These are phyloP conservation scores for Dendrocalamus sinicus DNA, from an alignment of 176 grass and related monocot genomes.

Conservation along the genomic window DNA sequence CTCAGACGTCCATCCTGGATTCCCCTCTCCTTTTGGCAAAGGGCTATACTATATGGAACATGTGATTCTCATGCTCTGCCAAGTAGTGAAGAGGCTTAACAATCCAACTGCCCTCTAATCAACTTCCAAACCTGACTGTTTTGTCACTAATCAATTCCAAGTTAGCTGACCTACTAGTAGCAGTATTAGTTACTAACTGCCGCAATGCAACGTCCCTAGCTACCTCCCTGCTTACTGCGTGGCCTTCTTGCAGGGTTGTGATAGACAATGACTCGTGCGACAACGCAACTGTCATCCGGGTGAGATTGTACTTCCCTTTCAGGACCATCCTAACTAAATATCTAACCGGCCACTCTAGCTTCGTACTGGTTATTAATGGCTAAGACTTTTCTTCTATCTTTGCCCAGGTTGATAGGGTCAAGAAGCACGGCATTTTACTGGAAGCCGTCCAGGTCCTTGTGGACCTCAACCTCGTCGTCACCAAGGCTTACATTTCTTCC, in stretches of 20 bases:
- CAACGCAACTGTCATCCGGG: conserved; percentile 54
- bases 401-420: conserved; percentile 52
- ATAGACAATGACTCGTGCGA: conserved; percentile 63
- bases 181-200: not conserved
- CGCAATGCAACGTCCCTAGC: not conserved
- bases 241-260: conserved; percentile 46
- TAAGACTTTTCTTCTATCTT: not conserved
- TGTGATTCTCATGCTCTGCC: conserved; percentile 27
- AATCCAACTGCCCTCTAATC: not conserved
- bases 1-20: conserved; percentile 17
- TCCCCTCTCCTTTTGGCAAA: conserved; percentile 33
- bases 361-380: not conserved
- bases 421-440: conserved; percentile 55
- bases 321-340: not conserved
- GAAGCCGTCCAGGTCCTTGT: conserved; percentile 58
- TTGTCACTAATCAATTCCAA: not conserved
- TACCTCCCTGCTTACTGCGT: not conserved
- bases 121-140: not conserved
- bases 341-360: not conserved
- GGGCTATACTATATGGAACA: not conserved
- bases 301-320: conserved; percentile 34
- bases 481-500: conserved; percentile 60
- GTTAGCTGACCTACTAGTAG: not conserved
- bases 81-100: not conserved
- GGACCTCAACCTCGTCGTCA: conserved; percentile 59